Evolutionary conservation across 2,329 filamentous ascomycete species (phyloP).

Genomic region (Diaporthe vaccinii): DNA sequence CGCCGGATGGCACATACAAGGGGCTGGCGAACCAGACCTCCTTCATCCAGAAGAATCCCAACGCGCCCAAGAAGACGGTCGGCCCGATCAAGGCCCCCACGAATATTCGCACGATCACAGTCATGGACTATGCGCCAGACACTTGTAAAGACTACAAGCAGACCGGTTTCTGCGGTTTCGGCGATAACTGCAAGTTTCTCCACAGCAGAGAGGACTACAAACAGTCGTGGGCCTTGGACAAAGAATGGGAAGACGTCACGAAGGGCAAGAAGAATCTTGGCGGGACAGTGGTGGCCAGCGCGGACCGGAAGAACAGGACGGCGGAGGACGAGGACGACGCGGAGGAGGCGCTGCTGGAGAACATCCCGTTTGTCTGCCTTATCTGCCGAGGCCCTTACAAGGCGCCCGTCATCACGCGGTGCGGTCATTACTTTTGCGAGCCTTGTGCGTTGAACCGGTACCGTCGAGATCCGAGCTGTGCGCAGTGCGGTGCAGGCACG

Average conservation of each 20-base stretch:
- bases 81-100: constrained; percentile 90
- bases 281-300: constrained; percentile 73
- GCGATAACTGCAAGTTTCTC: constrained; percentile 86
- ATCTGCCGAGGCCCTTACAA: constrained; percentile 86
- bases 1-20: constrained; percentile 79
- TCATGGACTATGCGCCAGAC: constrained; percentile 91
- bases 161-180: constrained; percentile 73
- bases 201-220: constrained; percentile 85
- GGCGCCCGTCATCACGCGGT: constrained; percentile 87
- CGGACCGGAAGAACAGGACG: constrained; percentile 60
- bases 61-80: constrained; percentile 77
- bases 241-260: constrained; percentile 89
- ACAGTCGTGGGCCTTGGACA: constrained; percentile 95
- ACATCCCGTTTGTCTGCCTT: constrained; percentile 90
- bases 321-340: constrained; percentile 58
- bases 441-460: constrained; percentile 89
- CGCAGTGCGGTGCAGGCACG: constrained; percentile 86
- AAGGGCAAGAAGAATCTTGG: constrained; percentile 75
- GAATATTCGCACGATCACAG: constrained; percentile 90
- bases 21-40: constrained; percentile 79
- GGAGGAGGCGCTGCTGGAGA: constrained; percentile 81
- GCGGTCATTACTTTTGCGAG: constrained; percentile 97
- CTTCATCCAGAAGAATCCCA: constrained; percentile 85
- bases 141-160: constrained; percentile 84
- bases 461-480: constrained; percentile 87